Conservation (phyloP, 139 green algal genomes). For the Closterium sp. region DNA sequence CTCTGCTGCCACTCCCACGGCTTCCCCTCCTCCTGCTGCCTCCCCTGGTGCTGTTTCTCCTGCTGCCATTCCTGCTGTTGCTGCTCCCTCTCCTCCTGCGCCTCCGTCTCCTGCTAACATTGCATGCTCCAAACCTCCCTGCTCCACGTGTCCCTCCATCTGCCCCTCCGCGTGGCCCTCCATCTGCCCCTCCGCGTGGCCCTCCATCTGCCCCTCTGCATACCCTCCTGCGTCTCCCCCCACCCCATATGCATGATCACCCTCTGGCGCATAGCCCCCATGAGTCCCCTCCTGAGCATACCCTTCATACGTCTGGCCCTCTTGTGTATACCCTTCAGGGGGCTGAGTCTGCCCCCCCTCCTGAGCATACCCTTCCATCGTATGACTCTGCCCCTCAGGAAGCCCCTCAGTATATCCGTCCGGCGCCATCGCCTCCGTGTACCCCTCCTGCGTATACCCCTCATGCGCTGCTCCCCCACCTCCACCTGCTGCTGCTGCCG, state of each 20-base stretch:
- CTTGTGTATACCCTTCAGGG: neutral
- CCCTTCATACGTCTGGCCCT: neutral
- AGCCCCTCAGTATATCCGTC: neutral
- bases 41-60: neutral
- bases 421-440: neutral
- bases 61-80: neutral
- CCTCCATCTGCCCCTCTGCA: neutral
- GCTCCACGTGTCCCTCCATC: neutral
- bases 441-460: neutral
- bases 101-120: neutral
- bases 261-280: neutral
- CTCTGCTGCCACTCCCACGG: neutral
- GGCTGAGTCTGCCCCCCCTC: neutral
- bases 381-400: neutral
- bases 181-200: neutral
- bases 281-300: neutral
- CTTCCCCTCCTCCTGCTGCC: neutral
- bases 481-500: neutral
- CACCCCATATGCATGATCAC: neutral
- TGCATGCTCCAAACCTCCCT: neutral
- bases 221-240: neutral
- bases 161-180: neutral
- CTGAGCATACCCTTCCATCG: neutral
- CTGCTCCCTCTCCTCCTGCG: neutral
- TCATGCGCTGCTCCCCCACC: neutral